phyloP scores from a whole-genome alignment of 768 basidiomycete genomes.

The Coprinopsis cinerea region DNA sequence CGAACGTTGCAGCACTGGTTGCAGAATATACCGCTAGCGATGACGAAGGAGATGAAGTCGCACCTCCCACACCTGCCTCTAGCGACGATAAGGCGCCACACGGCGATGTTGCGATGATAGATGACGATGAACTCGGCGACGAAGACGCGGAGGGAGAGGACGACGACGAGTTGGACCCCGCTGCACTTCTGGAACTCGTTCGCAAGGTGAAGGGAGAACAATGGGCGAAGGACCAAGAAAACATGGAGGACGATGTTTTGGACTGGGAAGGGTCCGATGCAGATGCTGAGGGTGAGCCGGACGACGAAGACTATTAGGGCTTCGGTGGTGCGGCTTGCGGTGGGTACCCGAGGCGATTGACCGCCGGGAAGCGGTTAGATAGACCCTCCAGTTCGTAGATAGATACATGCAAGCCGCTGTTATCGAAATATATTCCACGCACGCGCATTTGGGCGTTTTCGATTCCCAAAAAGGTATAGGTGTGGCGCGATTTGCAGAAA shows the following conservation, averaged over 20 bases:
- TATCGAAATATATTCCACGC: no score
- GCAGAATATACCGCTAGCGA: constrained; percentile 18
- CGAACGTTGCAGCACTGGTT: constrained; percentile 33
- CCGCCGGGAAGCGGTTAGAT: no score
- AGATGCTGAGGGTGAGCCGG: constrained; percentile 10
- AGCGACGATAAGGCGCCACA: not conserved
- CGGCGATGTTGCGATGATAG: constrained; percentile 26
- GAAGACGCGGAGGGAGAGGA: constrained; percentile 19
- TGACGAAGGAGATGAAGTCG: constrained; percentile 27
- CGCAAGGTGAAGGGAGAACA: constrained; percentile 12
- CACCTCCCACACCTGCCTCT: no score
- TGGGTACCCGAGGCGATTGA: no score
- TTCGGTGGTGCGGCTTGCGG: no score
- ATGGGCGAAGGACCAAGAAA: constrained; percentile 18
- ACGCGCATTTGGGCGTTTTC: no score
- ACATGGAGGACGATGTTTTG: constrained; percentile 6
- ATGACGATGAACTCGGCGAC: constrained; percentile 42
- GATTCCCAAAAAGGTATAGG: no score
- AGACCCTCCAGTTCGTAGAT: no score
- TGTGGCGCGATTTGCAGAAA: no score
- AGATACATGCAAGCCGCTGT: no score
- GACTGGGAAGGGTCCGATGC: constrained; percentile 9
- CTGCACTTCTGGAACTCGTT: constrained; percentile 12
- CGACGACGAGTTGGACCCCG: constrained; percentile 14
- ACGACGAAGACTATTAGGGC: constrained; percentile 3